These are phyloP conservation scores for Geopyxis carbonaria DNA, from an alignment of 495 filamentous ascomycete species.

Conservation along the genomic window DNA sequence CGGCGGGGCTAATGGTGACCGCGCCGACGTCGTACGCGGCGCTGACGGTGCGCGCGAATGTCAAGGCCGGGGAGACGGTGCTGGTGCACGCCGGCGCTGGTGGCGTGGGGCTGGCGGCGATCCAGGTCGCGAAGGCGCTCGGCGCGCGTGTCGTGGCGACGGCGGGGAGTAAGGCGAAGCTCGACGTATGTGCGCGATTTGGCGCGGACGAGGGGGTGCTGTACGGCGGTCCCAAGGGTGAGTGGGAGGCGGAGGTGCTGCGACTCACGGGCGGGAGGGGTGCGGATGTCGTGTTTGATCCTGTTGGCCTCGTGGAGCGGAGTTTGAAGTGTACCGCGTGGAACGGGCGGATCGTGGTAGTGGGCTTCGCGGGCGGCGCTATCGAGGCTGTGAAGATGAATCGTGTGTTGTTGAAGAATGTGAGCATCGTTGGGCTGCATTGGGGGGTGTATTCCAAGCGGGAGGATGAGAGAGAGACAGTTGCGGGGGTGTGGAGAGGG, in stretches of 20 bases:
- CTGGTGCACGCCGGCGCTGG: constrained; percentile 87
- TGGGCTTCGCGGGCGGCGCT: constrained; percentile 75
- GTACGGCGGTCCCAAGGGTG: constrained; percentile 47
- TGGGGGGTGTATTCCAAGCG: constrained; percentile 72
- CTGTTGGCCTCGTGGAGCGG: constrained; percentile 69
- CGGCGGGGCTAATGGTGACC: constrained; percentile 79
- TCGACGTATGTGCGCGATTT: constrained; percentile 57
- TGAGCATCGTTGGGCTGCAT: constrained; percentile 72
- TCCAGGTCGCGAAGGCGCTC: constrained; percentile 82
- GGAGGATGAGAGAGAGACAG: constrained; percentile 55
- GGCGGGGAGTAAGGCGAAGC: constrained; percentile 58
- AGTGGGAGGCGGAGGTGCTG: constrained; percentile 67
- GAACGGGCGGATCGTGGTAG: constrained; percentile 73
- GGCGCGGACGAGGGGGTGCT: constrained; percentile 73
- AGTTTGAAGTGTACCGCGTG: constrained; percentile 77
- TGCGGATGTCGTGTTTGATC: constrained; percentile 81
- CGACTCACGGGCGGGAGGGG: constrained; percentile 52
- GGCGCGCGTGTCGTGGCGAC: constrained; percentile 85
- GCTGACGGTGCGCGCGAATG: constrained; percentile 55
- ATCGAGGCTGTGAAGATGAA: constrained; percentile 91
- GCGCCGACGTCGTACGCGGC: constrained; percentile 80
- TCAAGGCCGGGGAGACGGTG: constrained; percentile 69
- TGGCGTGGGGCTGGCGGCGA: constrained; percentile 78
- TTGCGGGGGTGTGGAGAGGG: constrained; percentile 61
- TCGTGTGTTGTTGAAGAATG: constrained; percentile 83